Evolutionary conservation across 1,139 yeast genomes (phyloP), one percentile per base, ranked within the genome.

Genomic region (Candida pseudocylindracea): DNA sequence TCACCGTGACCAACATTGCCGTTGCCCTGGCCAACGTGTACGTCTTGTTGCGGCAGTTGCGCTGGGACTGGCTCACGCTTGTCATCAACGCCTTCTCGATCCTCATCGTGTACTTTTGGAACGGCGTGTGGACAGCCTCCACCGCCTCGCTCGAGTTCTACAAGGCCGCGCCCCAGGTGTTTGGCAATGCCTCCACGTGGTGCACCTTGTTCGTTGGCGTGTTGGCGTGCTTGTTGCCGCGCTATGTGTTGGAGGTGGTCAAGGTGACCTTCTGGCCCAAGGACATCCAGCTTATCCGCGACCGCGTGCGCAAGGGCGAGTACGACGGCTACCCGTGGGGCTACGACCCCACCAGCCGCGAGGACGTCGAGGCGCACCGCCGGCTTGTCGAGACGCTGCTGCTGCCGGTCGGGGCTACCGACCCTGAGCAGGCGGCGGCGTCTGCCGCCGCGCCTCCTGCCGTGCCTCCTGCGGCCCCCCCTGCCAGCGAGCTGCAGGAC

Each of bases 21-120:
- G 72, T 66, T 31, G 50, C 67, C 25, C 52, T 72, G 2, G 63
- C 72, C 52, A 59, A 69, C 45, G 34, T 66, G 11, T 67, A 66
- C 44, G 63, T 69, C 26, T 45, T 69, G 40, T 49, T 68, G 36
- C 67, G 60, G 37, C 75, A 69, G 44, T 56, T 55, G 38, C 51
- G 74, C 43, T 69, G 76, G 76, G 76, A 69, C 46, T 64, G 71
- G 69, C 49, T 69, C 32, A 53, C 72, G 28, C 41, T 60, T 32
- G 46, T 65, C 35, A 60, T 67, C 36, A 54, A 59, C 40, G 54
- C 60, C 2, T 46, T 69, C 31, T 67, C 74, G 3, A 54, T 63
- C 30, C 49, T 67, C 35, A 42, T 68, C 34, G 62, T 68, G n/a
- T 66, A 55, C 42, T 66, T 67, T 50, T 69, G 76, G 76, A 55